A percentile compares a stretch with the other conserved stretches of the same genome.
Evolutionary conservation across 768 basidiomycete species (phyloP).

Genomic region (Neoboletus brunneissimus): DNA sequence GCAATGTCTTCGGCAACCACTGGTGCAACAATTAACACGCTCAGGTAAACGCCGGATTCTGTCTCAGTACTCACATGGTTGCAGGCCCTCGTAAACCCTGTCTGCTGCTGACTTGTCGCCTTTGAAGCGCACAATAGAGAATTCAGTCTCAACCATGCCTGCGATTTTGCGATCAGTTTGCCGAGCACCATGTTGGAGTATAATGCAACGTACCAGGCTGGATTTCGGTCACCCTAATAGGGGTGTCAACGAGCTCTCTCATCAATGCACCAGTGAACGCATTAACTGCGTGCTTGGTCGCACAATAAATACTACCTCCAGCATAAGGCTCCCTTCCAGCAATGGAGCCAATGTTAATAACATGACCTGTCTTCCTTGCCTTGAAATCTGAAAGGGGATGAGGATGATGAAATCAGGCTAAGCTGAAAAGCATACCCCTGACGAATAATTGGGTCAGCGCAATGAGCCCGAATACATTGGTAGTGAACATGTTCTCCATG

Average conservation of each 20-base stretch:
- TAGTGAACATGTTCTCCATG: conserved; percentile 79
- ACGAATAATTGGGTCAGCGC: conserved; percentile 74
- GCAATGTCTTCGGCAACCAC: conserved; percentile 87
- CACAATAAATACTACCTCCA: conserved; percentile 90
- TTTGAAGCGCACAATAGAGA: conserved; percentile 86
- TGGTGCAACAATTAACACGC: conserved; percentile 29
- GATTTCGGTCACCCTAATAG: conserved; percentile 91
- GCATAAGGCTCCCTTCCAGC: conserved; percentile 87
- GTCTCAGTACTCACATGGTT: conserved; percentile 61
- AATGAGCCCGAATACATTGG: conserved; percentile 84
- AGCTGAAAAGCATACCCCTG: conserved; percentile 39
- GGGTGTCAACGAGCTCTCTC: conserved; percentile 87
- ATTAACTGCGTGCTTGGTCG: conserved; percentile 82
- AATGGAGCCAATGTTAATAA: conserved; percentile 95
- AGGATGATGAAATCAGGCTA: not conserved
- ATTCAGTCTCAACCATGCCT: conserved; percentile 91
- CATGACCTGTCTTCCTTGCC: conserved; percentile 70
- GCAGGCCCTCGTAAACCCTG: conserved; percentile 86
- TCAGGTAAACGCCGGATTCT: not conserved
- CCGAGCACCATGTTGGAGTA: not conserved
- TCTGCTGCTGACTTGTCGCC: conserved; percentile 82
- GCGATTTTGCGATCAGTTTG: not conserved
- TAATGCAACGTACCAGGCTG: conserved; percentile 64
- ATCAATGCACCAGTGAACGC: conserved; percentile 83
- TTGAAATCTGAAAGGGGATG: conserved; percentile 61